Base-by-base conservation (phyloP, 352 stramenopile species). In the Phytophthora constricta region DNA sequence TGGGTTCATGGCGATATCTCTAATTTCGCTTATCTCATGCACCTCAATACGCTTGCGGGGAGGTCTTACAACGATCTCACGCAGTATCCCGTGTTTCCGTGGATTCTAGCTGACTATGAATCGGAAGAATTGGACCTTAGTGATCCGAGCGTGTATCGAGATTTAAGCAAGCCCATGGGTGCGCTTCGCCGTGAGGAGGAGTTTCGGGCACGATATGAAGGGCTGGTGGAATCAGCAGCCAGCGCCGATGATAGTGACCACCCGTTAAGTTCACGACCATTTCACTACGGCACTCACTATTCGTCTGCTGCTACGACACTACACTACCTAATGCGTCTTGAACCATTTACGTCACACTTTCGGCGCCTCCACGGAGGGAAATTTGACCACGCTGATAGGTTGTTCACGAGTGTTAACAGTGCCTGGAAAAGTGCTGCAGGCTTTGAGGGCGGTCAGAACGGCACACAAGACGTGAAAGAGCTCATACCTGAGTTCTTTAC, bases 21-120 rank as follows among this genome's bases (percentile, higher is more conserved):
- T 9, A 94, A 93, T 42, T 99, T 99, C 61, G 97, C 98, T 53
- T 99, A 99, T 65, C 77, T 99, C 23, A 97, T 98, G 71, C 89
- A 98, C 64, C 83, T 99, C 31, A 99, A 99, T 74, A 97, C 95
- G 4, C 81, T 99, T 22, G 97, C 96, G 3, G 97, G 97, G 8
- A 71, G 97, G n/a, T 98, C 89, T 48, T 99, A 98, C 77, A 99
- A 99, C 79, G 97, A 99, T 50, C 89, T 99, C 7, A 99, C 93
- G 58, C 97, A 99, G 69, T 99, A 99, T 68, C 97, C 97, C 23
- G 96, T 89, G 5, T 99, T 99, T 65, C 98, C 98, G 16, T 99
- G 97, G 98, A 85, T 99, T 3, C 62, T 99, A 8, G 84, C 90
- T 1, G 97, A 99, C 76, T 99, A 99, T 72, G 90, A 75, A 3